phyloP scores from a whole-genome alignment of 2,329 filamentous ascomycete genomes.

The Allantophomopsis lycopodina region DNA sequence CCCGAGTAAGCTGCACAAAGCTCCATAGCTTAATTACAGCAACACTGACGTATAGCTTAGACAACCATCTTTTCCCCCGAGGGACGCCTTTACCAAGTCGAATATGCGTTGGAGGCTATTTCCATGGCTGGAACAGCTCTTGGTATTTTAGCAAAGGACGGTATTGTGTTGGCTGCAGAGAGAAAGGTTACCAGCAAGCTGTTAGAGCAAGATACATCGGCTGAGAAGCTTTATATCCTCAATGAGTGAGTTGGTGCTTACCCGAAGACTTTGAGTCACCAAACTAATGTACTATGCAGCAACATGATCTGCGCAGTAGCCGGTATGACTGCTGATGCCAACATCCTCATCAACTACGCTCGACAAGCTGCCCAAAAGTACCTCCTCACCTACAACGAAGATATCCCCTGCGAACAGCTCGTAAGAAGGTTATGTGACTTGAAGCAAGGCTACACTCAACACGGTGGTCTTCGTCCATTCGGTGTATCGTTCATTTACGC shows the following conservation, averaged over 20 bases:
- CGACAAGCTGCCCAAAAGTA: constrained; percentile 94
- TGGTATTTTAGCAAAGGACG: constrained; percentile 93
- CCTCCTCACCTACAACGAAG: constrained; percentile 98
- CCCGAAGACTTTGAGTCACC: neutral
- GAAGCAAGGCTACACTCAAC: constrained; percentile 98
- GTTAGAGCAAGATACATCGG: constrained; percentile 96
- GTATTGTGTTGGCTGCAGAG: constrained; percentile 95
- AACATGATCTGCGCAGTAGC: constrained; percentile 99
- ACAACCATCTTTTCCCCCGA: constrained; percentile 99
- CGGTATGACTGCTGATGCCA: constrained; percentile 98
- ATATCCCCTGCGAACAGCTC: constrained; percentile 97
- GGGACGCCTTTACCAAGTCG: constrained; percentile 95
- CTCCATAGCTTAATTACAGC: constrained; percentile 6
- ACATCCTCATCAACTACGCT: constrained; percentile 99
- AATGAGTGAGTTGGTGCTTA: constrained; percentile 60
- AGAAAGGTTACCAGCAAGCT: constrained; percentile 99
- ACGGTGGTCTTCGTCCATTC: constrained; percentile 94
- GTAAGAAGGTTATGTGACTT: constrained; percentile 93
- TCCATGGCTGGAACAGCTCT: constrained; percentile 96
- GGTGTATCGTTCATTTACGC: constrained; percentile 99
- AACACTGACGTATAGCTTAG: constrained; percentile 27
- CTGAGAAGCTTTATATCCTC: constrained; percentile 98
- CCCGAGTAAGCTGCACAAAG: constrained; percentile 52
- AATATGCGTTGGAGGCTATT: constrained; percentile 98
- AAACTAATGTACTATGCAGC: constrained; percentile 29